phyloP scores from a whole-genome alignment of 1,284 basidiomycete species.

The Tetrapyrgos nigripes region DNA sequence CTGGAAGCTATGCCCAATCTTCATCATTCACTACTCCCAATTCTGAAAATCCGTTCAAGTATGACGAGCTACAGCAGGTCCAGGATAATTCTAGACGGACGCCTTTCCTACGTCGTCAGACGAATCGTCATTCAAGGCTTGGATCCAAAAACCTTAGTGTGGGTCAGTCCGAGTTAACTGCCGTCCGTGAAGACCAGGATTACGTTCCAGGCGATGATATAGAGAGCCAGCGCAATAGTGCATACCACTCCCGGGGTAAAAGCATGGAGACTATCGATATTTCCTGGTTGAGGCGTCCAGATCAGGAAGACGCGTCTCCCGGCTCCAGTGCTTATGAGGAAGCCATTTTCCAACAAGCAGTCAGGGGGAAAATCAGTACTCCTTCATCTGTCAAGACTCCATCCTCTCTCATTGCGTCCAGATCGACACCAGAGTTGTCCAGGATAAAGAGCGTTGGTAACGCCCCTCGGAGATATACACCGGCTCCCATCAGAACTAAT shows the following conservation, averaged over 20 bases:
- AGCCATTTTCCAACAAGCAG: background rate
- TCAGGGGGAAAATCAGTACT: background rate
- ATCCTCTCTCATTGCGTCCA: slow-evolving; percentile 15
- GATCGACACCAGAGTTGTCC: slow-evolving; percentile 16
- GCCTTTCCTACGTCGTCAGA: background rate
- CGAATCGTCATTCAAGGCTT: background rate
- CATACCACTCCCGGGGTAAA: slow-evolving; percentile 1
- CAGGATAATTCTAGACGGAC: background rate
- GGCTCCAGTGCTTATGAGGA: slow-evolving; percentile 5
- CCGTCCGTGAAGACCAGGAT: slow-evolving; percentile 11
- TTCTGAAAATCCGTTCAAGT: slow-evolving; percentile 16
- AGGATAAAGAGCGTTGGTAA: slow-evolving; percentile 51
- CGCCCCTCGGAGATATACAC: slow-evolving; percentile 44
- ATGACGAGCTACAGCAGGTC: background rate
- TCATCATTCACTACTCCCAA: slow-evolving; percentile 4
- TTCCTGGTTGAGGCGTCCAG: slow-evolving; percentile 10
- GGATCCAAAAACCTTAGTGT: background rate
- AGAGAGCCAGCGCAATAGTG: background rate
- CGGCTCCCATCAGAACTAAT: slow-evolving; percentile 31
- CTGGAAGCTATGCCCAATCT: slow-evolving; percentile 2
- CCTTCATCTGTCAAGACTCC: slow-evolving; percentile 7
- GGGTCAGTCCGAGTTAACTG: background rate
- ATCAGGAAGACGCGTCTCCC: background rate
- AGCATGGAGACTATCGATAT: slow-evolving; percentile 17
- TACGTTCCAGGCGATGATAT: background rate